Conservation (phyloP, 163 green algal genomes). For the Volvox carteri region DNA sequence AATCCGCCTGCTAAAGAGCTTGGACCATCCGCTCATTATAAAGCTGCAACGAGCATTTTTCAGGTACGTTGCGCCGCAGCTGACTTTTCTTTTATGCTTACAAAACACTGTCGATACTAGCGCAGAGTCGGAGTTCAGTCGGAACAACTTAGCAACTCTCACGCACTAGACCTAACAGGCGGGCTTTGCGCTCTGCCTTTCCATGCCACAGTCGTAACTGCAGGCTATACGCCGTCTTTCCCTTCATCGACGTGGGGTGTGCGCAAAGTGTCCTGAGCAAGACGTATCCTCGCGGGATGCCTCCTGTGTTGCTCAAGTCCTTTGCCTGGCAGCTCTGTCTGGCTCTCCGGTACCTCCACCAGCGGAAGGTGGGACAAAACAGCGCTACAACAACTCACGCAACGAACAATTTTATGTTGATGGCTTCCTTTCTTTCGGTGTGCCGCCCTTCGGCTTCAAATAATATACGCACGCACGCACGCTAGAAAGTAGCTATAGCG, state of each 20-base stretch:
- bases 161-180: too few species aligned
- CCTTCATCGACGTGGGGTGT: conserved; percentile 35
- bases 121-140: too few species aligned
- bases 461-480: too few species aligned
- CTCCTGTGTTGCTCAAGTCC: conserved; percentile 20
- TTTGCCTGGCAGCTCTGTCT: conserved; percentile 46
- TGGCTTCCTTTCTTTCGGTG: too few species aligned
- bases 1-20: conserved; percentile 13
- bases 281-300: conserved; percentile 11
- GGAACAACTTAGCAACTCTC: too few species aligned
- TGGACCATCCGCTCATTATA: conserved; percentile 43
- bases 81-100: neutral
- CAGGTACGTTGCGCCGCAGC: neutral
- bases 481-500: too few species aligned
- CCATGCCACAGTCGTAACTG: neutral
- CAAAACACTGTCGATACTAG: too few species aligned
- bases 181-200: too few species aligned
- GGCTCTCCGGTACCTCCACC: conserved; percentile 33
- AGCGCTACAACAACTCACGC: too few species aligned
- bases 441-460: too few species aligned
- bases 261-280: neutral
- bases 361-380: conserved; percentile 23
- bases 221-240: conserved; percentile 40
- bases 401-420: too few species aligned
- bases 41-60: conserved; percentile 10